Percentiles rank a stretch among this genome's conserved stretches.
Conservation (phyloP, 306 rosid genomes). For the Gynostemma pentaphyllum region DNA sequence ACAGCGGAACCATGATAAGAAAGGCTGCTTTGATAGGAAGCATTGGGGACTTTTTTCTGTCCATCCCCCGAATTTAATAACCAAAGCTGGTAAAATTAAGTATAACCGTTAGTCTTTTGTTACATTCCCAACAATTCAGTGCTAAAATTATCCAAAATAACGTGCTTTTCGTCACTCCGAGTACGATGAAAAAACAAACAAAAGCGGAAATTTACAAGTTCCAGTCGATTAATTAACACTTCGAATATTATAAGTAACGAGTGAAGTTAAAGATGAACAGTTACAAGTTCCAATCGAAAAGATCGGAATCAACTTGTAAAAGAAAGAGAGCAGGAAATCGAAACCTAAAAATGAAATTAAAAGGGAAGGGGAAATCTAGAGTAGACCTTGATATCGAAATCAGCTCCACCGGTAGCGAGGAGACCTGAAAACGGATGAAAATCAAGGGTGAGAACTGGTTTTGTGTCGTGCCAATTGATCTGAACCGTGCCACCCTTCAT, state of each 20-base stretch:
- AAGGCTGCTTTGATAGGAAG: constrained; percentile 55
- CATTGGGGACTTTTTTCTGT: constrained; percentile 50
- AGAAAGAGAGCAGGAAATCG: too few species aligned
- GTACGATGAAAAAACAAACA: neutral
- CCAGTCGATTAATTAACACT: neutral
- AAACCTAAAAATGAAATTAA: neutral
- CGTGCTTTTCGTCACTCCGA: neutral
- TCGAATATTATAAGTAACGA: too few species aligned
- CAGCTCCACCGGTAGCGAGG: constrained; percentile 97
- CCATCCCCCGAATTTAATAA: constrained; percentile 33
- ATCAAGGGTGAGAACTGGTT: constrained; percentile 75
- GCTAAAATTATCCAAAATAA: neutral
- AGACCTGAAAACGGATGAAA: constrained; percentile 60
- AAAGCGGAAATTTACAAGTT: neutral
- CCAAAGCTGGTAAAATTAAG: constrained; percentile 53
- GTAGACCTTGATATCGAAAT: constrained; percentile 82
- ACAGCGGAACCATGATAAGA: constrained; percentile 73
- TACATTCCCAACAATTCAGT: neutral
- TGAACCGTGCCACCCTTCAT: constrained; percentile 91
- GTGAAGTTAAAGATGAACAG: too few species aligned
- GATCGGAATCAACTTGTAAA: too few species aligned
- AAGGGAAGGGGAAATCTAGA: neutral
- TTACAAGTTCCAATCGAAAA: too few species aligned
- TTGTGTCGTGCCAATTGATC: constrained; percentile 79
- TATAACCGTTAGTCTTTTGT: constrained; percentile 6